Conservation (phyloP, 1,139 yeast species). For the Torulaspora globosa region DNA sequence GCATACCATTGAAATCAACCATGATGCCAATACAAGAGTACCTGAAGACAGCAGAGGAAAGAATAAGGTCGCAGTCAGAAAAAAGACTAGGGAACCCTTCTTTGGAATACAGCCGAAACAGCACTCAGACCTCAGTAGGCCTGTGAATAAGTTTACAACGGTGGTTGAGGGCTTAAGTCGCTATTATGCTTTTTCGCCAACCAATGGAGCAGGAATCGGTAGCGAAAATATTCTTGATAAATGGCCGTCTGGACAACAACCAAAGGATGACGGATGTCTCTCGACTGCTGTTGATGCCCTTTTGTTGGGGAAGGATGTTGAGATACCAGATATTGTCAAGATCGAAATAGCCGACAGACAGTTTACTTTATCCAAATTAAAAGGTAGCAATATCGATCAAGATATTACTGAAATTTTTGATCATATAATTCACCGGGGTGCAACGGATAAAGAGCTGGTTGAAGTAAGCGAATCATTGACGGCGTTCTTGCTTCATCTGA, state of each 20-base stretch:
- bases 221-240: not conserved
- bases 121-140: slow-evolving; percentile 13
- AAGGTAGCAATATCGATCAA: slow-evolving; percentile 11
- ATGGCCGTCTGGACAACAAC: not conserved
- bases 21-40: not conserved
- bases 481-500: slow-evolving; percentile 22
- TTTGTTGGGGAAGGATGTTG: slow-evolving; percentile 10
- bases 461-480: slow-evolving; percentile 16
- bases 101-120: slow-evolving; percentile 11
- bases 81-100: slow-evolving; percentile 2
- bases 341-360: slow-evolving; percentile 16
- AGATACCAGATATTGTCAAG: slow-evolving; percentile 21
- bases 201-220: not conserved
- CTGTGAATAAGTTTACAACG: slow-evolving; percentile 24
- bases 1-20: too few species aligned
- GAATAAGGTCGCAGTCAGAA: not conserved
- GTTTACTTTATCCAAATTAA: slow-evolving; percentile 25
- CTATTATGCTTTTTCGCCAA: slow-evolving; percentile 8
- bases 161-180: slow-evolving; percentile 27
- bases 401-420: slow-evolving; percentile 20
- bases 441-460: slow-evolving; percentile 27
- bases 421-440: slow-evolving; percentile 26
- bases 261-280: not conserved
- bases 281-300: slow-evolving; percentile 17
- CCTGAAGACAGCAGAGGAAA: not conserved